Evolutionary conservation across 2,329 filamentous ascomycete species (phyloP).

Genomic region (Hymenoscyphus occultus): DNA sequence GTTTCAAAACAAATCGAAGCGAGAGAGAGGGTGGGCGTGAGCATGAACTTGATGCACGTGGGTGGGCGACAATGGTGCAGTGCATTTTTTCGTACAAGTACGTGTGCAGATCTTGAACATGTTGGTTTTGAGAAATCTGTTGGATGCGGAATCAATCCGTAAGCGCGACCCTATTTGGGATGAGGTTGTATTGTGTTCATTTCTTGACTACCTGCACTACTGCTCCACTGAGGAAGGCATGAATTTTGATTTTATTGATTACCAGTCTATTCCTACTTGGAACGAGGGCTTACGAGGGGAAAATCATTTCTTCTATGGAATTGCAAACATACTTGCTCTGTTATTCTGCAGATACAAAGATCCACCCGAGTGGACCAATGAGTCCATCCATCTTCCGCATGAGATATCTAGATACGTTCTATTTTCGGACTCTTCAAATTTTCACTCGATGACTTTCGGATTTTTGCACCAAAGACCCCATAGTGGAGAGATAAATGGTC

Average conservation of each 20-base stretch:
- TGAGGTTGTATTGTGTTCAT: not conserved
- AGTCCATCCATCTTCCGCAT: not conserved
- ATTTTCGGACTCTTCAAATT: not conserved
- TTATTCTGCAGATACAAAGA: not conserved
- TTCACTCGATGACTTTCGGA: not conserved
- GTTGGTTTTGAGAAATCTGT: not conserved
- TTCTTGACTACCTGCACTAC: not conserved
- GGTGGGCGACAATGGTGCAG: not conserved
- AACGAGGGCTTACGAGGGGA: not conserved
- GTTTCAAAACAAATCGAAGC: not conserved
- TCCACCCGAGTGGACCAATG: not conserved
- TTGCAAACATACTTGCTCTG: not conserved
- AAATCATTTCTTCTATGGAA: not conserved
- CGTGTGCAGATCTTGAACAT: not conserved
- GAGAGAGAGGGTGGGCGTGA: not conserved
- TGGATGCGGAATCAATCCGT: not conserved
- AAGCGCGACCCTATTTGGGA: not conserved
- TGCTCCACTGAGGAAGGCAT: not conserved
- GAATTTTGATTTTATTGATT: not conserved
- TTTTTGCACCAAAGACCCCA: not conserved
- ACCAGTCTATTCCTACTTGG: not conserved
- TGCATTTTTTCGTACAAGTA: not conserved
- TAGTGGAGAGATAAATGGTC: not conserved
- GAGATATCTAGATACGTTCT: not conserved
- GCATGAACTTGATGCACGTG: not conserved